These are phyloP conservation scores for Penicillium chermesinum DNA, from an alignment of 495 filamentous ascomycete genomes.

Conservation along the genomic window DNA sequence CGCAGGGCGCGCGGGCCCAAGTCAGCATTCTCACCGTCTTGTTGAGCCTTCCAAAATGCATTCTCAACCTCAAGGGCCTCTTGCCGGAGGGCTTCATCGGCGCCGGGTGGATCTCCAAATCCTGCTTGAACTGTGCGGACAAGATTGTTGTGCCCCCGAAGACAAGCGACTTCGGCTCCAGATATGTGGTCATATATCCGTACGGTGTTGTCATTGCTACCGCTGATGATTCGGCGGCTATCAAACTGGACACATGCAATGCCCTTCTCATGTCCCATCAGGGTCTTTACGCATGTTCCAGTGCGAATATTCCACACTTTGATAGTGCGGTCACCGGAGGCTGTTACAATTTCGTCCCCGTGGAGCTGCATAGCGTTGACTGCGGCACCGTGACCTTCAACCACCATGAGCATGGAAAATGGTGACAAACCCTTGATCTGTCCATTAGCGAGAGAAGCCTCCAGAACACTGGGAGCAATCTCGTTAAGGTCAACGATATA, in stretches of 20 bases:
- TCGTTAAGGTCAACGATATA: constrained; percentile 51
- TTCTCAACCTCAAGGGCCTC: constrained; percentile 69
- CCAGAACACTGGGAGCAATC: constrained; percentile 41
- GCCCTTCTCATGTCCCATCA: constrained; percentile 85
- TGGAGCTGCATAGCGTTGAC: constrained; percentile 95
- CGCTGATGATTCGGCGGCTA: constrained; percentile 91
- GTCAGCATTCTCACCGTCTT: constrained; percentile 50
- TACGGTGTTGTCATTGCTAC: constrained; percentile 91
- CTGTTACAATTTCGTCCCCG: constrained; percentile 82
- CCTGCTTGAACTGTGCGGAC: constrained; percentile 93
- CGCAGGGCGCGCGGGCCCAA: constrained; percentile 36
- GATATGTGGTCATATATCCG: constrained; percentile 86
- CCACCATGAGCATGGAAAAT: constrained; percentile 70
- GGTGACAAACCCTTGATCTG: constrained; percentile 41
- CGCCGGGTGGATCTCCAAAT: constrained; percentile 82
- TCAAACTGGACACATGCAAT: constrained; percentile 98
- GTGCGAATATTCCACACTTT: constrained; percentile 90
- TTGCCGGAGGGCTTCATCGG: constrained; percentile 61
- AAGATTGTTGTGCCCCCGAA: constrained; percentile 72
- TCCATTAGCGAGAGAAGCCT: constrained; percentile 36
- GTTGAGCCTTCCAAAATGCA: constrained; percentile 64
- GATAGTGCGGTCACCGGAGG: constrained; percentile 85
- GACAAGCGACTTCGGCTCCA: constrained; percentile 79
- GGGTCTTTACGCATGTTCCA: constrained; percentile 66
- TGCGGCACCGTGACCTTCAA: constrained; percentile 81